Percentiles rank a stretch among this genome's conserved stretches.
These are phyloP conservation scores for Eremothecium gossypii DNA, from an alignment of 1,139 yeast species.

Conservation along the genomic window DNA sequence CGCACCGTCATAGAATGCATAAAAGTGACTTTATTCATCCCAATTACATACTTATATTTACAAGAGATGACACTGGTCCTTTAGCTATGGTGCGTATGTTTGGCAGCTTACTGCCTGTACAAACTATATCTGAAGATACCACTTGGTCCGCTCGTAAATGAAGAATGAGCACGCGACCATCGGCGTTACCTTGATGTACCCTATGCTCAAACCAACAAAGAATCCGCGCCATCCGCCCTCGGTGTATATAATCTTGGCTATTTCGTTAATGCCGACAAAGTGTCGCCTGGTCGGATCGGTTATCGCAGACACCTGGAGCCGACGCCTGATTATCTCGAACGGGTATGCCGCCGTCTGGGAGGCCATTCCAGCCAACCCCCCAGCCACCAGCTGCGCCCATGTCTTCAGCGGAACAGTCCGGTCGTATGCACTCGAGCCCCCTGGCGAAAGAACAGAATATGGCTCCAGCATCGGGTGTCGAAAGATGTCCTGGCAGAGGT, in stretches of 20 bases:
- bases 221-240: slow-evolving; percentile 80
- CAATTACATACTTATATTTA: neutral
- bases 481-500: slow-evolving; percentile 76
- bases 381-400: slow-evolving; percentile 90
- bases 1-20: neutral
- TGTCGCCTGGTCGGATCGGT: slow-evolving; percentile 37
- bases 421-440: neutral
- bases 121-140: slow-evolving; percentile 46
- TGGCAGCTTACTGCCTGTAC: neutral
- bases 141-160: slow-evolving; percentile 83
- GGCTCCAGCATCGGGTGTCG: slow-evolving; percentile 46
- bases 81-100: neutral
- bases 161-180: slow-evolving; percentile 96
- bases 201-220: slow-evolving; percentile 89
- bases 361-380: slow-evolving; percentile 89
- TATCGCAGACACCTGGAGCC: slow-evolving; percentile 94
- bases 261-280: slow-evolving; percentile 40
- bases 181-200: slow-evolving; percentile 89
- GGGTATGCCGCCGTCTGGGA: slow-evolving; percentile 98
- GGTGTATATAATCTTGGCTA: slow-evolving; percentile 41
- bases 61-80: neutral
- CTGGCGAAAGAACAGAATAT: slow-evolving; percentile 41
- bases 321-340: slow-evolving; percentile 84
- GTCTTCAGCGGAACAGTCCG: slow-evolving; percentile 58
- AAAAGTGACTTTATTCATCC: neutral